These are phyloP conservation scores for Allium sativum DNA, from an alignment of 106 monocot genomes.

Conservation along the genomic window DNA sequence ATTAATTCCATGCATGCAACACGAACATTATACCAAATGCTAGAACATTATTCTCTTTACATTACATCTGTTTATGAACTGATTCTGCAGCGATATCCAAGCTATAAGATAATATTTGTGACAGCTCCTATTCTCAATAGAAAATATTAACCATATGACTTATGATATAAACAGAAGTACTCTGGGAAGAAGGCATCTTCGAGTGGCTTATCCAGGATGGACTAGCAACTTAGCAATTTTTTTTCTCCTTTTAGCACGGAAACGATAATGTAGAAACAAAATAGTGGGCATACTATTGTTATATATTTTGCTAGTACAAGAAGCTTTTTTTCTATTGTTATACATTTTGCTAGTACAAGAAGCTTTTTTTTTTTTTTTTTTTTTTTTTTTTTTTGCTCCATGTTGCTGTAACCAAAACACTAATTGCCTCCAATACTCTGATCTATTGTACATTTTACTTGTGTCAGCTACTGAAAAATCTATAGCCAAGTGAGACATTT, in stretches of 20 bases:
- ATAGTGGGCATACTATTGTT: not conserved
- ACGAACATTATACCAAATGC: not conserved
- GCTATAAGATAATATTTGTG: not conserved
- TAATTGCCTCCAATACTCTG: not conserved
- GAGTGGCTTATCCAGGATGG: not conserved
- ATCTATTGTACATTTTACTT: no score
- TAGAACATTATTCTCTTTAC: not conserved
- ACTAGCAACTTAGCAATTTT: not conserved
- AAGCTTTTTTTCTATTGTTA: not conserved
- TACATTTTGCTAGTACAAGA: not conserved
- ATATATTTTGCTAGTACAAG: not conserved
- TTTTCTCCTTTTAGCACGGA: not conserved
- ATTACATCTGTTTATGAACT: not conserved
- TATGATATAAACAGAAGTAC: slow-evolving; percentile 1
- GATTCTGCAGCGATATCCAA: not conserved
- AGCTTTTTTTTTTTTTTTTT: no score
- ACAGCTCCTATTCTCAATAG: not conserved
- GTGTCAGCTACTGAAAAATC: not conserved
- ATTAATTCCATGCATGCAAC: no score
- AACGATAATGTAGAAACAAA: not conserved
- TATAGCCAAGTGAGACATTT: not conserved
- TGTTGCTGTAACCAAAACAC: not conserved
- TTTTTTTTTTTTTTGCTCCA: not conserved
- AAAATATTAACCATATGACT: not conserved
- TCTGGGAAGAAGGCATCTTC: not conserved